A percentile compares a stretch with the other conserved stretches of the same genome.
phyloP scores from a whole-genome alignment of 352 stramenopile genomes.

The Blastocystis sp. region DNA sequence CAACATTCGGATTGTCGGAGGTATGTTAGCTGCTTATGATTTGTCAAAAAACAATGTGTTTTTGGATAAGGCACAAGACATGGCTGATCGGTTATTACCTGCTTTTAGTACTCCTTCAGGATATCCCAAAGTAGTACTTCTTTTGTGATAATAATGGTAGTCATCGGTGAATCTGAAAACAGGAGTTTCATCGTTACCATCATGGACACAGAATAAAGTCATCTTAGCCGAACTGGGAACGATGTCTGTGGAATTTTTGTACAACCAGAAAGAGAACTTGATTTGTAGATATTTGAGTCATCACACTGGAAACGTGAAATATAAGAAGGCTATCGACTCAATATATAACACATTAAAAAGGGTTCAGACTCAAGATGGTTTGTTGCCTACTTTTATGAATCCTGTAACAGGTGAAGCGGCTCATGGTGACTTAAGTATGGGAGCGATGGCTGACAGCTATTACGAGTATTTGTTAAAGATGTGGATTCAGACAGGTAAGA shows the following conservation, averaged over 20 bases:
- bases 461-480: constrained; percentile 61
- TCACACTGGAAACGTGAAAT: constrained; percentile 67
- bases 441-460: constrained; percentile 35
- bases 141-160: neutral
- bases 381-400: constrained; percentile 21
- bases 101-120: constrained; percentile 46
- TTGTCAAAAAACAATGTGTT: constrained; percentile 69
- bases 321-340: constrained; percentile 70
- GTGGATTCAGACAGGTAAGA: constrained; percentile 61
- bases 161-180: constrained; percentile 39
- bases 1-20: constrained; percentile 88
- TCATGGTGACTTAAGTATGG: neutral
- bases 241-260: constrained; percentile 61
- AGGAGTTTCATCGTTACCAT: neutral
- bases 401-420: neutral
- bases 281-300: constrained; percentile 74
- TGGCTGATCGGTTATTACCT: constrained; percentile 23
- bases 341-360: constrained; percentile 71
- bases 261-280: constrained; percentile 68
- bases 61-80: constrained; percentile 52
- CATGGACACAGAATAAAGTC: constrained; percentile 66
- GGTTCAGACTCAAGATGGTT: constrained; percentile 63
- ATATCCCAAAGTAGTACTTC: constrained; percentile 22
- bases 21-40: constrained; percentile 84
- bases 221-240: constrained; percentile 71